Conservation (phyloP, 75 land plant genomes). For the Gnetum montanum region DNA sequence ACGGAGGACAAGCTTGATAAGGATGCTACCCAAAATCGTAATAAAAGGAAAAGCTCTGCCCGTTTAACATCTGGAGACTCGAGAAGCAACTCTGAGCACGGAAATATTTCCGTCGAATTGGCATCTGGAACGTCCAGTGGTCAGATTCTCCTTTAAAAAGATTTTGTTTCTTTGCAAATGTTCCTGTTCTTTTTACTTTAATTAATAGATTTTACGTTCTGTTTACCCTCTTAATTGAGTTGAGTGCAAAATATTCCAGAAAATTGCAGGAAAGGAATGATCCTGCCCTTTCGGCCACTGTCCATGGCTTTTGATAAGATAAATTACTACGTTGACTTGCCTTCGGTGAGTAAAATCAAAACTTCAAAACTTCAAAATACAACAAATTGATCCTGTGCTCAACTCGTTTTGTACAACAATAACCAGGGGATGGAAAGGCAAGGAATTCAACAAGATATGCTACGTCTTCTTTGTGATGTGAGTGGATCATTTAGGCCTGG, state of each 20-base stretch:
- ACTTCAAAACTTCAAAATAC: no score
- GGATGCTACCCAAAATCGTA: neutral
- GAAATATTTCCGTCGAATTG: neutral
- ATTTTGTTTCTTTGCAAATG: conserved; percentile 23
- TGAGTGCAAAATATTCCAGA: neutral
- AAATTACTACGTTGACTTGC: conserved; percentile 34
- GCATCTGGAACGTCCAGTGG: no score
- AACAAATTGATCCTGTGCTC: no score
- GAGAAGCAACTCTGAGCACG: conserved; percentile 2
- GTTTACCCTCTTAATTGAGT: conserved; percentile 3
- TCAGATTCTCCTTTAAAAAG: conserved; percentile 11
- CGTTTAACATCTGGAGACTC: neutral
- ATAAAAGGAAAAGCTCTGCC: neutral
- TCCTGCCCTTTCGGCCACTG: conserved; percentile 24
- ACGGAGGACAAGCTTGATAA: conserved; percentile 10
- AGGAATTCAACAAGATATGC: neutral
- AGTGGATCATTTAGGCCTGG: conserved; percentile 36
- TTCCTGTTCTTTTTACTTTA: conserved; percentile 10
- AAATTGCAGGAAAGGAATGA: conserved; percentile 15
- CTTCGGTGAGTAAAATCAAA: conserved; percentile 29
- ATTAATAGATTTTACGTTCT: conserved; percentile 11
- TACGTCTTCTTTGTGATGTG: conserved; percentile 5
- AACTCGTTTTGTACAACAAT: no score
- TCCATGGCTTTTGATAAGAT: conserved; percentile 21
- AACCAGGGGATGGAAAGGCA: conserved; percentile 7